phyloP scores from a whole-genome alignment of 2,329 filamentous ascomycete species.

The Calycina herbarum region DNA sequence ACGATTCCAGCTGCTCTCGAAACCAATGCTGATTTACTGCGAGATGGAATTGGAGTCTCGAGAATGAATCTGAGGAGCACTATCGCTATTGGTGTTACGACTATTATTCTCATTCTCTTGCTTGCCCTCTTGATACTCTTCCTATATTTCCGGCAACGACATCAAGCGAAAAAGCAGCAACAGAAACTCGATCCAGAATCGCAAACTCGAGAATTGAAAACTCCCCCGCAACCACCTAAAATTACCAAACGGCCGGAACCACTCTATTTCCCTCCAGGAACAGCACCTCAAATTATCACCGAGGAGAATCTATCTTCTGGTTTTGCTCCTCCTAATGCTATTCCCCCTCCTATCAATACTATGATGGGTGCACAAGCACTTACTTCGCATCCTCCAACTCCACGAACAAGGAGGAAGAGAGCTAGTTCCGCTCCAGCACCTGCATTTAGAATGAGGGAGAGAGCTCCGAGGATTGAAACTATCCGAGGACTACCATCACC shows the following conservation, averaged over 20 bases:
- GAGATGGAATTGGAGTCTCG: background rate
- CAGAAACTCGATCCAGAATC: background rate
- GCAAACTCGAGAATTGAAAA: background rate
- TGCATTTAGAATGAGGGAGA: background rate
- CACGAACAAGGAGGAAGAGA: slow-evolving; percentile 1
- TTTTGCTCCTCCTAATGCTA: background rate
- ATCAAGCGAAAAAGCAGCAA: background rate
- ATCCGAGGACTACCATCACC: background rate
- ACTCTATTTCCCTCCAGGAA: background rate
- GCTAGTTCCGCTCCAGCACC: background rate
- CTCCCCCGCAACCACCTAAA: background rate
- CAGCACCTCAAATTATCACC: background rate
- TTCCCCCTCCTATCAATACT: background rate
- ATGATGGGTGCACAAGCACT: background rate
- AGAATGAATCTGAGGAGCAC: background rate
- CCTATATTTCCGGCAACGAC: background rate
- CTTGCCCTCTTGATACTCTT: background rate
- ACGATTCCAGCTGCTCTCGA: background rate
- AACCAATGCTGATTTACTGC: background rate
- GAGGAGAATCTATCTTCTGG: background rate
- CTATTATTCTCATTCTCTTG: background rate
- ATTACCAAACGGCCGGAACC: background rate
- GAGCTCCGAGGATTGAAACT: background rate
- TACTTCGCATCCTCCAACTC: background rate
- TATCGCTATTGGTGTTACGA: background rate